Base-by-base conservation (phyloP, 495 filamentous ascomycete species). In the Venustampulla echinocandica region DNA sequence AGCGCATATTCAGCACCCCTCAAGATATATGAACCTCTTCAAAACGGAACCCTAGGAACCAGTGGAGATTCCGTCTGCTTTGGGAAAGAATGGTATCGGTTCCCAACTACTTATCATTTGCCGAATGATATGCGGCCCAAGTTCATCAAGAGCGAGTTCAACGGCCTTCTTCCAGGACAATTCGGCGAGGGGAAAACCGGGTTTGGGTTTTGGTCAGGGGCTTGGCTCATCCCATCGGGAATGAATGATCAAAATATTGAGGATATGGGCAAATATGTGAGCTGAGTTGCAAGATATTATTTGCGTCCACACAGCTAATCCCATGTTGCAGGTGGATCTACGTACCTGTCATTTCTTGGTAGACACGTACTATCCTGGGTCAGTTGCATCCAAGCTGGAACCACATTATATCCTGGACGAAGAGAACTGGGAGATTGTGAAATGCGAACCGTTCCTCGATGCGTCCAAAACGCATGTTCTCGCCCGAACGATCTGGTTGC, bases 1-100 rank as follows among this genome's bases (percentile, higher is more conserved):
- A 84, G 77, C 2, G 90, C 78, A 11, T 99, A 97, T 61, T 81
- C 77, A 18, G 90, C 93, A 1, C 90, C 93, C 0, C 62, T 99
- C 21, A 73, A 79, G 20, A 65, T 97, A 6, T 93, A 95, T 56
- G 30, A 58, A 19, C 68, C 67, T 0, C 67, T 81, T 1, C 62
- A 69, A 13, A 44, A 25, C 24, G 55, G 61, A 18, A 72, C 66
- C 14, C 45, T 81, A 4, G 68, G 69, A 6, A 61, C 68, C 2
- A 58, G 62, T 2, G 81, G 79, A n/a, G 81, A 81, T 35, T 78
- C 69, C 21, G 77, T 99, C 3, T 99, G 93, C 64, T 75, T 95
- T 37, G 90, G 84, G 33, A 97, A 96, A 61, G 93, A 99, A 61
- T 99, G 93, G 93, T 96, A 99, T 61, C 85, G 93, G 38, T 99